These are phyloP conservation scores for Apiosordaria backusii DNA, from an alignment of 495 filamentous ascomycete species.

Conservation along the genomic window DNA sequence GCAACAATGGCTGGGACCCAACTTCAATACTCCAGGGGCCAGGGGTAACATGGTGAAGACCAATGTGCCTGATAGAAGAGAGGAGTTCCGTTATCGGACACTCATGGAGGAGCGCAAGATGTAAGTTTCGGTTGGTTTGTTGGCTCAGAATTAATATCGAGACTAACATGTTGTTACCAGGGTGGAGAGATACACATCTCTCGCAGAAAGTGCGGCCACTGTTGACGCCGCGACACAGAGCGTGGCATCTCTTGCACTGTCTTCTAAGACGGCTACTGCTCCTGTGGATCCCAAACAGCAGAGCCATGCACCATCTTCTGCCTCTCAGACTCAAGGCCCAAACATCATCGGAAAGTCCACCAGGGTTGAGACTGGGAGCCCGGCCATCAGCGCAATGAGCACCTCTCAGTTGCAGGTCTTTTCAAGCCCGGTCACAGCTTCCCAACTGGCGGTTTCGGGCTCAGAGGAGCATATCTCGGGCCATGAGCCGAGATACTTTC, in stretches of 20 bases:
- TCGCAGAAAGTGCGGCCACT: constrained; percentile 15
- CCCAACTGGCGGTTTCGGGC: constrained; percentile 13
- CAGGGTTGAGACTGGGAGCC: constrained; percentile 26
- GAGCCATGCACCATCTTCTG: constrained; percentile 10
- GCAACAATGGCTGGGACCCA: constrained; percentile 79
- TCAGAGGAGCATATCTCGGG: constrained; percentile 44
- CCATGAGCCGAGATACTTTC: constrained; percentile 67
- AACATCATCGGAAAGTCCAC: constrained; percentile 18
- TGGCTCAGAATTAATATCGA: neutral
- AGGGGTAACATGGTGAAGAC: constrained; percentile 90
- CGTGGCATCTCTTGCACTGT: constrained; percentile 27
- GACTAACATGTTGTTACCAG: constrained; percentile 18
- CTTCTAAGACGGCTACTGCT: constrained; percentile 25
- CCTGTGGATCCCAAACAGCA: constrained; percentile 26
- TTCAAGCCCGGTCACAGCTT: constrained; percentile 18
- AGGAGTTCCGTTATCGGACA: constrained; percentile 83
- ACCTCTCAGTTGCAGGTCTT: constrained; percentile 22
- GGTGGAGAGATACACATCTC: constrained; percentile 30
- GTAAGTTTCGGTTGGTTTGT: constrained; percentile 49
- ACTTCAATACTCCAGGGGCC: constrained; percentile 69
- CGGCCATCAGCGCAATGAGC: constrained; percentile 6
- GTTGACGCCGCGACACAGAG: neutral
- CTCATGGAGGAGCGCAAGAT: constrained; percentile 74
- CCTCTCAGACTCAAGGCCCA: constrained; percentile 7
- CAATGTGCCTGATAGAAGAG: constrained; percentile 89